phyloP scores from a whole-genome alignment of 2,329 filamentous ascomycete species.

The Colletotrichum lini region DNA sequence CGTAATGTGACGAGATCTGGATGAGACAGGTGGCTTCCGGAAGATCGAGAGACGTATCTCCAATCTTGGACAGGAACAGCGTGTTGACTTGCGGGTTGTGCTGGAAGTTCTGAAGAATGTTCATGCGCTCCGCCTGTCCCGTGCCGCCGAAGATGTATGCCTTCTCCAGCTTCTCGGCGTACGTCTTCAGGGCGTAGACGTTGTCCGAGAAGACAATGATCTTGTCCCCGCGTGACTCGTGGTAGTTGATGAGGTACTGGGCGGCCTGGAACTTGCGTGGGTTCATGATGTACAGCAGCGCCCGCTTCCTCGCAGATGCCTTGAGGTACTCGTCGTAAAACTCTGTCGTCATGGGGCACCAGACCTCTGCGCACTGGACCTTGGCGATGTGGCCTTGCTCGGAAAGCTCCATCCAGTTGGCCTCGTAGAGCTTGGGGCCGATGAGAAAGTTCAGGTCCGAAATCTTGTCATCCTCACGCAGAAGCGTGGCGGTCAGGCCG shows the following conservation, averaged over 20 bases:
- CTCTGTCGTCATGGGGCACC: slow-evolving; percentile 99
- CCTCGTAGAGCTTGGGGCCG: slow-evolving; percentile 96
- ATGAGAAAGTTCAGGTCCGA: slow-evolving; percentile 97
- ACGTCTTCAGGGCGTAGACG: slow-evolving; percentile 89
- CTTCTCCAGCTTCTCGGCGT: slow-evolving; percentile 87
- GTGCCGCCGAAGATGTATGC: slow-evolving; percentile 94
- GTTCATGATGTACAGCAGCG: slow-evolving; percentile 92
- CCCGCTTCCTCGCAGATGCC: slow-evolving; percentile 67
- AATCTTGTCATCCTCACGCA: slow-evolving; percentile 98
- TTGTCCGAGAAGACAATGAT: slow-evolving; percentile 99
- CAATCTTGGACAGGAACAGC: slow-evolving; percentile 96
- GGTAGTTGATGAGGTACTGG: slow-evolving; percentile 98
- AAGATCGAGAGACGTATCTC: slow-evolving; percentile 96
- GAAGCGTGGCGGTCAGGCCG: slow-evolving; percentile 91
- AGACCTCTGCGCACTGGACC: slow-evolving; percentile 98
- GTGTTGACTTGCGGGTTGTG: slow-evolving; percentile 92
- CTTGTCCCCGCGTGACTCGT: slow-evolving; percentile 94
- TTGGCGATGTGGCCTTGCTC: slow-evolving; percentile 97
- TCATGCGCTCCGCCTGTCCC: slow-evolving; percentile 85
- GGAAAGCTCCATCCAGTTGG: slow-evolving; percentile 99
- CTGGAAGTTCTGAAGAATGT: slow-evolving; percentile 94
- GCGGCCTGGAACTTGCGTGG: slow-evolving; percentile 97
- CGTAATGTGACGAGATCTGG: slow-evolving; percentile 97
- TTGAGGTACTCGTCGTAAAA: slow-evolving; percentile 96
- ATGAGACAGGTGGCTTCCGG: slow-evolving; percentile 97